A percentile compares a stretch with the other conserved stretches of the same genome.
phyloP scores from a whole-genome alignment of 2,329 filamentous ascomycete species.

The Alternaria novae-zelandiae region DNA sequence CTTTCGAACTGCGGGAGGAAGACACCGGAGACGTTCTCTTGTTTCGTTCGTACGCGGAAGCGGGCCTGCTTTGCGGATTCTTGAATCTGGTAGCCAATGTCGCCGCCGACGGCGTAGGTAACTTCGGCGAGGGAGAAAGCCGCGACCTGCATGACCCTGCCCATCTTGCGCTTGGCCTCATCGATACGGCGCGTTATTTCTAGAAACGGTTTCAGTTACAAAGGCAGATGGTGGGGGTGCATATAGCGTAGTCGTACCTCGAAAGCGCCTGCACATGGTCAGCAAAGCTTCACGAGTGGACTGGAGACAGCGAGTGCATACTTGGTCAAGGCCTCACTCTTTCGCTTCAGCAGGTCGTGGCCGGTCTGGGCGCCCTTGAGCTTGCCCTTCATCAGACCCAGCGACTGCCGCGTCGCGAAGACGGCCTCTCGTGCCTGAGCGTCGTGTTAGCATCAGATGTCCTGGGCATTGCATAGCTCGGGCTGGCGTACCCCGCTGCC shows the following conservation, averaged over 20 bases:
- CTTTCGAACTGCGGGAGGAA: conserved; percentile 93
- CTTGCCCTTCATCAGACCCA: conserved; percentile 97
- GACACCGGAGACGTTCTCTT: conserved; percentile 98
- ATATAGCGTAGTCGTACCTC: conserved; percentile 65
- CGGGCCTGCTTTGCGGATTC: conserved; percentile 92
- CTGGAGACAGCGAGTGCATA: conserved; percentile 53
- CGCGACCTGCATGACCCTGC: conserved; percentile 97
- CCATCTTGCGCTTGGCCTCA: conserved; percentile 99
- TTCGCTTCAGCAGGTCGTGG: conserved; percentile 93
- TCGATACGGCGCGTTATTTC: conserved; percentile 97
- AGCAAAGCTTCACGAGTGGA: conserved; percentile 15
- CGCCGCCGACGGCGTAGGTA: conserved; percentile 90
- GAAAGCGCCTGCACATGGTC: conserved; percentile 71
- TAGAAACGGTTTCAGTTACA: conserved; percentile 37
- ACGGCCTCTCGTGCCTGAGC: conserved; percentile 88
- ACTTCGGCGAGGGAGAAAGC: conserved; percentile 98
- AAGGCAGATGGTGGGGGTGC: conserved; percentile 1
- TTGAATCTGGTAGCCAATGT: conserved; percentile 96
- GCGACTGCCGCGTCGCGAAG: conserved; percentile 95
- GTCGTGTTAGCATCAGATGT: conserved; percentile 28
- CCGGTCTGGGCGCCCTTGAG: conserved; percentile 81
- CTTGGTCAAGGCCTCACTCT: conserved; percentile 98
- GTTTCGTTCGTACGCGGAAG: conserved; percentile 91
- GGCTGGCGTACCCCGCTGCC: conserved; percentile 57
- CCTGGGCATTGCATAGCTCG: conserved; percentile 22